These are phyloP conservation scores for Anethum foeniculum DNA, from an alignment of 140 eudicot genomes.

Conservation along the genomic window DNA sequence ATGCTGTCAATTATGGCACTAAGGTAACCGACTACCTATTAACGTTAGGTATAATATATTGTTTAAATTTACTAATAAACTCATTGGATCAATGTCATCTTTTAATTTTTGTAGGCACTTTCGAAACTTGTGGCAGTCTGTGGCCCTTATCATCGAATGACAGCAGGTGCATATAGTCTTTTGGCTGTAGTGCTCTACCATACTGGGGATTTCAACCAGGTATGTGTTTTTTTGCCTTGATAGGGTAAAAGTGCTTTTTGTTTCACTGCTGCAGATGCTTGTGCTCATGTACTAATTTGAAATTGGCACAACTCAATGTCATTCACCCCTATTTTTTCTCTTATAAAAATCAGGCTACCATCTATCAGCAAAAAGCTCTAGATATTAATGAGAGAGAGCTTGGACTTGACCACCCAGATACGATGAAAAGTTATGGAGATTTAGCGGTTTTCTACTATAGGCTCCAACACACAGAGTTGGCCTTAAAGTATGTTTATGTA, in stretches of 20 bases:
- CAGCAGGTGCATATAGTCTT: slow-evolving; percentile 95
- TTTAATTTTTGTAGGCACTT: slow-evolving; percentile 51
- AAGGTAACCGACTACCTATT: slow-evolving; percentile 40
- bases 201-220: slow-evolving; percentile 99
- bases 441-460: slow-evolving; percentile 95
- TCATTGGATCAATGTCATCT: slow-evolving; percentile 4
- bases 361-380: slow-evolving; percentile 94
- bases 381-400: slow-evolving; percentile 98
- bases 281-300: not conserved
- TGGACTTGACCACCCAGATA: slow-evolving; percentile 98
- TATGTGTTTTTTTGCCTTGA: slow-evolving; percentile 10
- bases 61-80: not conserved
- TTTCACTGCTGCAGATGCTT: not conserved
- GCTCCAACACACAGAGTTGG: slow-evolving; percentile 89
- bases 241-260: not conserved
- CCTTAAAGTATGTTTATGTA: slow-evolving; percentile 59
- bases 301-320: not conserved
- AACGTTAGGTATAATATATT: not conserved
- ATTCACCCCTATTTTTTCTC: slow-evolving; percentile 6
- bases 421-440: slow-evolving; percentile 99
- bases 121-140: slow-evolving; percentile 93
- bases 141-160: slow-evolving; percentile 94
- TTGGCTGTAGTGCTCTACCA: slow-evolving; percentile 96
- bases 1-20: slow-evolving; percentile 88
- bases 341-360: slow-evolving; percentile 52